Conservation (phyloP, 495 filamentous ascomycete species). For the Parachaetomium inaequale region DNA sequence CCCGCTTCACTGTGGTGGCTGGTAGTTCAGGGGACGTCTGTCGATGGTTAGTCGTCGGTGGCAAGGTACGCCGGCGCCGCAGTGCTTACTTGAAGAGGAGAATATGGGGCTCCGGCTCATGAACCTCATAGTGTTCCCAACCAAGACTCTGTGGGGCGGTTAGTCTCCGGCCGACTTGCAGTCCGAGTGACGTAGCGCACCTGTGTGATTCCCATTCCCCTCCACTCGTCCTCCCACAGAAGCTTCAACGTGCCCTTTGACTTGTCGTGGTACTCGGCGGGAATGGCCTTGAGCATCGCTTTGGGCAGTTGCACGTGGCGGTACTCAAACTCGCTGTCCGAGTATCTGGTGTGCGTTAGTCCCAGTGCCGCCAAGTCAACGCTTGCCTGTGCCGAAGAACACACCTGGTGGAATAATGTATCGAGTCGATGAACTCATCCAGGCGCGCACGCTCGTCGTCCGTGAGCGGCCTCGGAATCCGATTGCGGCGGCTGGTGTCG, state of each 20-base stretch:
- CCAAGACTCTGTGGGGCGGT: constrained; percentile 69
- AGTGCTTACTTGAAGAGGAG: constrained; percentile 88
- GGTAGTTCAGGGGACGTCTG: constrained; percentile 84
- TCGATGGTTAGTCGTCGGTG: not conserved
- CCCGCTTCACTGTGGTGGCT: constrained; percentile 55
- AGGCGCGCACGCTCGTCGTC: constrained; percentile 76
- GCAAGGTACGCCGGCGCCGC: not conserved
- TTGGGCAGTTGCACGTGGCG: constrained; percentile 97
- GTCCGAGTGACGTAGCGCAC: constrained; percentile 42
- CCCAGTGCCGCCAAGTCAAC: not conserved
- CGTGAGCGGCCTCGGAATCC: constrained; percentile 72
- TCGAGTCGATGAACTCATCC: constrained; percentile 85
- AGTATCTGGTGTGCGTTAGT: constrained; percentile 57
- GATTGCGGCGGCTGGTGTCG: constrained; percentile 78
- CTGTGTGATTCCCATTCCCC: constrained; percentile 93
- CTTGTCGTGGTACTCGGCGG: constrained; percentile 89
- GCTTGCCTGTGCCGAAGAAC: constrained; percentile 17
- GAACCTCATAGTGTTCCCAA: constrained; percentile 99
- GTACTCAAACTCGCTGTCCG: constrained; percentile 85
- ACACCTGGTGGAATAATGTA: constrained; percentile 93
- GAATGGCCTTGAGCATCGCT: constrained; percentile 95
- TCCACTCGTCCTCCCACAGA: constrained; percentile 98
- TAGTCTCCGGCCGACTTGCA: constrained; percentile 1
- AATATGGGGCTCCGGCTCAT: constrained; percentile 97
- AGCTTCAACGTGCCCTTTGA: constrained; percentile 90